Conservation (phyloP, 345 rosid species). For the Pelargonium nanum region DNA sequence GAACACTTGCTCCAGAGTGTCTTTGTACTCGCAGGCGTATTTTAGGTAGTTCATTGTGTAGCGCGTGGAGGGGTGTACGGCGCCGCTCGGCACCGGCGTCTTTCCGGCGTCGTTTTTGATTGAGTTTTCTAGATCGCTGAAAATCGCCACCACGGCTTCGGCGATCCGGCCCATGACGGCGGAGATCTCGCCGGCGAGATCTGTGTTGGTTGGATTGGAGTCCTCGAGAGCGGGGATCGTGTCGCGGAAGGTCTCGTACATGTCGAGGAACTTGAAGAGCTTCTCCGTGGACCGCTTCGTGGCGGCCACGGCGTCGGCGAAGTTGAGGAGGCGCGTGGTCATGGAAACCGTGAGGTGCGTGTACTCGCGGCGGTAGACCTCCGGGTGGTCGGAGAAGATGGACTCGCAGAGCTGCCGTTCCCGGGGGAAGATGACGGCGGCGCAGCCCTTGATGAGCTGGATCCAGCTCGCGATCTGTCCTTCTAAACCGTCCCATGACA, state of each 20-base stretch:
- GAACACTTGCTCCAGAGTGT: conserved; percentile 60
- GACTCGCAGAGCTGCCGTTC: conserved; percentile 41
- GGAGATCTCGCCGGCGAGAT: conserved; percentile 31
- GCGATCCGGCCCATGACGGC: conserved; percentile 38
- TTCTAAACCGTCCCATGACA: conserved; percentile 66
- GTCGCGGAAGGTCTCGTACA: conserved; percentile 63
- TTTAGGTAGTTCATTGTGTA: conserved; percentile 87
- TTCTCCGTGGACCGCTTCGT: conserved; percentile 61
- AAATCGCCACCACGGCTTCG: conserved; percentile 50
- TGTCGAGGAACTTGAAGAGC: conserved; percentile 69
- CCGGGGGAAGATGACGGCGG: conserved; percentile 27
- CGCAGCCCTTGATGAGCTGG: conserved; percentile 38
- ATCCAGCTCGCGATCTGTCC: conserved; percentile 60
- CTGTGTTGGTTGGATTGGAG: conserved; percentile 13
- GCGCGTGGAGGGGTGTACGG: conserved; percentile 75
- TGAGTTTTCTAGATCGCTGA: conserved; percentile 67
- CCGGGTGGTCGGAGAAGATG: conserved; percentile 26
- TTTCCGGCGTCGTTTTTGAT: conserved; percentile 51
- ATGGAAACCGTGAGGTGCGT: conserved; percentile 37
- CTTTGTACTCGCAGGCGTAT: conserved; percentile 64
- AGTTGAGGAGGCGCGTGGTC: conserved; percentile 41
- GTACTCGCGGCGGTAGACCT: conserved; percentile 29
- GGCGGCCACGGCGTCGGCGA: conserved; percentile 52
- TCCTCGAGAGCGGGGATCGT: conserved; percentile 21
- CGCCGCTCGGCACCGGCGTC: conserved; percentile 67